Evolutionary conservation across 73 alveolate genomes (phyloP).

Genomic region (Tetrahymena thermophila): DNA sequence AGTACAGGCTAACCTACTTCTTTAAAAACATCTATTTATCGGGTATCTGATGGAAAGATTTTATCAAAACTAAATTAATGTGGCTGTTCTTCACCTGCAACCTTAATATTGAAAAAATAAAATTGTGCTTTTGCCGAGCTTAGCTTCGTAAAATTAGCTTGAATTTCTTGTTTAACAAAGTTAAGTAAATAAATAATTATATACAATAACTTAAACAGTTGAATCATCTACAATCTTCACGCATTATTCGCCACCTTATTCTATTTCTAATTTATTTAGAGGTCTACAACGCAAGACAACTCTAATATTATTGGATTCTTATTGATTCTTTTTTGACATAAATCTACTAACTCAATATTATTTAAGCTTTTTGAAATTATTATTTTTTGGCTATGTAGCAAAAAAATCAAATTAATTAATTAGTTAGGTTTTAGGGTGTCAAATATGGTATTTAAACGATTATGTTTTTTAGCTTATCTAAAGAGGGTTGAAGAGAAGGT

Average conservation of each 20-base stretch:
- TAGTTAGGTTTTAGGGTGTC: not conserved
- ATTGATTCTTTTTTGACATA: not conserved
- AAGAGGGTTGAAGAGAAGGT: not conserved
- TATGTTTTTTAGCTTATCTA: not conserved
- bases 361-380: not conserved
- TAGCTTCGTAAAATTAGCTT: not conserved
- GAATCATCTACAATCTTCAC: slow-evolving; percentile 10
- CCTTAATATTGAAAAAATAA: not conserved
- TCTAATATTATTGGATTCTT: slow-evolving; percentile 17
- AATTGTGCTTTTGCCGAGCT: not conserved
- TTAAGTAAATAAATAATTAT: not conserved
- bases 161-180: not conserved
- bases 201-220: not conserved
- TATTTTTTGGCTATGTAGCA: not conserved
- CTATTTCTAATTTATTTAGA: slow-evolving; percentile 41
- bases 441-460: not conserved
- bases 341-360: not conserved
- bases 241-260: slow-evolving; percentile 43
- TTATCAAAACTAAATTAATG: not conserved
- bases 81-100: not conserved
- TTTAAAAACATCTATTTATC: not conserved
- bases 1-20: not conserved
- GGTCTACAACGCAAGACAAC: slow-evolving; percentile 57
- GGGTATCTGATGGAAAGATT: not conserved
- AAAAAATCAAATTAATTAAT: too few relatives aligned